Percentiles rank a stretch among this genome's conserved stretches.
Conservation (phyloP, 2,329 filamentous ascomycete species). For the Cadophora luteo-olivacea region DNA sequence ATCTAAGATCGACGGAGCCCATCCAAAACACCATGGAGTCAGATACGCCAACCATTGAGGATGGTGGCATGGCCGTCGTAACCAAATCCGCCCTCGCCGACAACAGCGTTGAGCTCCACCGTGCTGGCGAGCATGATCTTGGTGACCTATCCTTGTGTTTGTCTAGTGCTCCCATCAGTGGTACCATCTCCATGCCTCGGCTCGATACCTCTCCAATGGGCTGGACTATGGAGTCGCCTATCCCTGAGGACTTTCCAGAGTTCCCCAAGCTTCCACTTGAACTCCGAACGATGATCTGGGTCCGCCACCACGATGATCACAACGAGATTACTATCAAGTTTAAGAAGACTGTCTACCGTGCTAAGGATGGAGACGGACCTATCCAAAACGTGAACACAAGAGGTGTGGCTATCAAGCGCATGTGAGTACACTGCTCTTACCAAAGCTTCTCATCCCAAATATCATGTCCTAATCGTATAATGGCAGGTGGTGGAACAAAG, state of each 20-base stretch:
- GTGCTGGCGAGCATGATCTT: neutral
- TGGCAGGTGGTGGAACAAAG: neutral
- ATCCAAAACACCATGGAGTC: neutral
- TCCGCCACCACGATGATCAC: neutral
- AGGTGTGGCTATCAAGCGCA: neutral
- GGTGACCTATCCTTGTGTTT: neutral
- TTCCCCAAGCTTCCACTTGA: neutral
- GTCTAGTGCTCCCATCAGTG: neutral
- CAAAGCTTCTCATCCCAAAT: neutral
- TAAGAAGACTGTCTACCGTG: neutral
- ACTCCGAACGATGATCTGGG: neutral
- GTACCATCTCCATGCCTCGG: neutral
- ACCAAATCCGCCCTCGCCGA: neutral
- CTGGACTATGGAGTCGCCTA: neutral
- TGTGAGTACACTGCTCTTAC: neutral
- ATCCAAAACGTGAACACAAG: neutral
- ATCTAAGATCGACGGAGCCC: neutral
- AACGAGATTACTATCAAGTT: neutral
- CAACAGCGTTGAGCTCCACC: neutral
- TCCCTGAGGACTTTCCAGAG: neutral
- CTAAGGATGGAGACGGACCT: neutral
- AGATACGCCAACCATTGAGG: neutral
- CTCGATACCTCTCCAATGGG: neutral
- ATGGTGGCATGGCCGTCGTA: neutral
- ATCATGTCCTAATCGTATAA: neutral